Conservation (phyloP, 1,139 yeast species). For the Lodderomyces margitis region DNA sequence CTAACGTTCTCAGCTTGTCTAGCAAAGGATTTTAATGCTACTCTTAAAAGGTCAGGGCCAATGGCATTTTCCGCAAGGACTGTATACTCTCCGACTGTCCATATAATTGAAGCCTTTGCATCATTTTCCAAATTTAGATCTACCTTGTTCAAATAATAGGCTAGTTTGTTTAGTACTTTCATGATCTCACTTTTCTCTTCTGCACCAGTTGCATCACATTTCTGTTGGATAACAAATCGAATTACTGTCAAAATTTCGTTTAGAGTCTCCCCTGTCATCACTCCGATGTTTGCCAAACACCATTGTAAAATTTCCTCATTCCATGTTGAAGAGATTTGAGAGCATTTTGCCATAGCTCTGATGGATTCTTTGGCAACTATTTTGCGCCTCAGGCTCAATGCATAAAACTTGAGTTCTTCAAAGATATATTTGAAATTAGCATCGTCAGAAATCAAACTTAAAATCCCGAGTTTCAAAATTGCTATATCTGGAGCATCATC, state of each 20-base stretch:
- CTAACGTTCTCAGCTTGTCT: slow-evolving; percentile 60
- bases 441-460: slow-evolving; percentile 57
- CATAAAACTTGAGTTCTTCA: slow-evolving; percentile 68
- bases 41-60: slow-evolving; percentile 77
- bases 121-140: slow-evolving; percentile 33
- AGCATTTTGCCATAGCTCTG: slow-evolving; percentile 55
- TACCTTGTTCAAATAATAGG: slow-evolving; percentile 28
- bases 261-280: slow-evolving; percentile 35
- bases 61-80: slow-evolving; percentile 39
- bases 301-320: slow-evolving; percentile 37
- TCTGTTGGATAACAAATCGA: slow-evolving; percentile 68
- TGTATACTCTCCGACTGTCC: slow-evolving; percentile 87
- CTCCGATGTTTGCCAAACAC: slow-evolving; percentile 36
- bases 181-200: slow-evolving; percentile 28
- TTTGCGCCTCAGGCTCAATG: slow-evolving; percentile 36
- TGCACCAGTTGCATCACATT: slow-evolving; percentile 19
- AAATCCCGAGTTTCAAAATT: slow-evolving; percentile 58
- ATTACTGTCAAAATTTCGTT: slow-evolving; percentile 67
- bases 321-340: slow-evolving; percentile 39
- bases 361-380: slow-evolving; percentile 53
- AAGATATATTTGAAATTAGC: slow-evolving; percentile 52
- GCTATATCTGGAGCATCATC: slow-evolving; percentile 50
- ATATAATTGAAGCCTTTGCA: slow-evolving; percentile 82
- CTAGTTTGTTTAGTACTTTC: slow-evolving; percentile 38
- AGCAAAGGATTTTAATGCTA: slow-evolving; percentile 54